Evolutionary conservation across 2,329 filamentous ascomycete genomes (phyloP).

Genomic region (Aspergillus sp.): DNA sequence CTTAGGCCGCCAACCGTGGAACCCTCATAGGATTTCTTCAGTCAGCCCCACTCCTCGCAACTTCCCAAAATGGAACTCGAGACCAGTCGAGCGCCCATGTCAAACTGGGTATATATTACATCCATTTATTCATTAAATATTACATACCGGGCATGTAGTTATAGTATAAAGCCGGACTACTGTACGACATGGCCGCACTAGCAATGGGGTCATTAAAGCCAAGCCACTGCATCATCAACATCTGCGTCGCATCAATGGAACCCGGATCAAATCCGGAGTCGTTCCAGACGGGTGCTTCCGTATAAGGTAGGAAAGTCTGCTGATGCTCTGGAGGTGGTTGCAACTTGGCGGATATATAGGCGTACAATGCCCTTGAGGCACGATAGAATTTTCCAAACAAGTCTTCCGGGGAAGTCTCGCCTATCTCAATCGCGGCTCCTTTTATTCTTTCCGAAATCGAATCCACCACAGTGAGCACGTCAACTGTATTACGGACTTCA

Average conservation of each 20-base stretch:
- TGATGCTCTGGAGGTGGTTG: not conserved
- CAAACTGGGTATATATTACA: too few relatives aligned
- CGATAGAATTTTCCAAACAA: not conserved
- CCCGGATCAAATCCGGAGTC: not conserved
- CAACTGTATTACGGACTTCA: not conserved
- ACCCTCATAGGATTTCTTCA: not conserved
- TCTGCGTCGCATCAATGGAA: not conserved
- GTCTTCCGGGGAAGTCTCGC: not conserved
- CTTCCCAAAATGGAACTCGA: constrained; percentile 22
- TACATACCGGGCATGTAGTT: not conserved
- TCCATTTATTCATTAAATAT: not conserved
- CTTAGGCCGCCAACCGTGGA: not conserved
- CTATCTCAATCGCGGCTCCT: not conserved
- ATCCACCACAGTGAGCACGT: not conserved
- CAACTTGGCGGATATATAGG: not conserved
- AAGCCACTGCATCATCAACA: not conserved
- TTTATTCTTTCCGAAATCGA: not conserved
- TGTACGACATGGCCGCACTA: not conserved
- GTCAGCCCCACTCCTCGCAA: constrained; percentile 25
- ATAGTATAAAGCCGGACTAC: not conserved
- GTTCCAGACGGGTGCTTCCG: not conserved
- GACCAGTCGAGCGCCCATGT: not conserved
- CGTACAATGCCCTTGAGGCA: not conserved
- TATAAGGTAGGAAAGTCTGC: not conserved
- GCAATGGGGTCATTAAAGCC: not conserved